Base-by-base conservation (phyloP, 2,329 filamentous ascomycete genomes). In the Septoria linicola region DNA sequence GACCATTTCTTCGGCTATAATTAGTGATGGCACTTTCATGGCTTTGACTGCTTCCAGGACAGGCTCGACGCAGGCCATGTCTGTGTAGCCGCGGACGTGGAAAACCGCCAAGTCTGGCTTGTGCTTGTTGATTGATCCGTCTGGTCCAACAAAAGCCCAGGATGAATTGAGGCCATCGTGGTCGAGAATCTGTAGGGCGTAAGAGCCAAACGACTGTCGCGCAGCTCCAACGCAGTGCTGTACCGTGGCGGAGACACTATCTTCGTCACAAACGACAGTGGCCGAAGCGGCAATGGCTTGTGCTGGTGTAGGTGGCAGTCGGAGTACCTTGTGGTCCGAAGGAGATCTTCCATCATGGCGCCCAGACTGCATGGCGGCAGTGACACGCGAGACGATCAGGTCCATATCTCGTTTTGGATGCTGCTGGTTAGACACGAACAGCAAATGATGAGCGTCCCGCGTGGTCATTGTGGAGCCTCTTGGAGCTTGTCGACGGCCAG, bases 181-280 rank as follows among this genome's bases (percentile, higher is more conserved):
- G 27, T 58, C 57, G 10, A 57, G 31, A 20, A 59, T 39, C 6
- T 32, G 53, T 2, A 60, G 47, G n/a, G 48, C 51, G 23, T 37
- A 47, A 8, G 53, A 46, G 11, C 31, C 25, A 16, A 20, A 34
- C 16, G 41, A 43, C 13, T 44, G 51, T n/a, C 19, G 34, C 35
- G 56, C 49, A 8, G 51, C 55, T 16, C 43, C 50, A 23, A 61
- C 42, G 36, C 61, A 63, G 31, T 60, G 60, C 47, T 61, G 51
- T 13, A 61, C 39, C 4, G 50, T 53, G 13, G 60, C 53, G 14
- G 52, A 46, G 27, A 59, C 36, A 8, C 46, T 53, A 41, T 54
- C 44, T 5, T 54, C 34, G 21, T 50, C 46, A 48, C 34, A 49
- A 20, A 62, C 51, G 23, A 56, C 49, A 16, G 54, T 51, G 10